Evolutionary conservation across 768 basidiomycete species (phyloP).

Genomic region (Naganishia kalamii): DNA sequence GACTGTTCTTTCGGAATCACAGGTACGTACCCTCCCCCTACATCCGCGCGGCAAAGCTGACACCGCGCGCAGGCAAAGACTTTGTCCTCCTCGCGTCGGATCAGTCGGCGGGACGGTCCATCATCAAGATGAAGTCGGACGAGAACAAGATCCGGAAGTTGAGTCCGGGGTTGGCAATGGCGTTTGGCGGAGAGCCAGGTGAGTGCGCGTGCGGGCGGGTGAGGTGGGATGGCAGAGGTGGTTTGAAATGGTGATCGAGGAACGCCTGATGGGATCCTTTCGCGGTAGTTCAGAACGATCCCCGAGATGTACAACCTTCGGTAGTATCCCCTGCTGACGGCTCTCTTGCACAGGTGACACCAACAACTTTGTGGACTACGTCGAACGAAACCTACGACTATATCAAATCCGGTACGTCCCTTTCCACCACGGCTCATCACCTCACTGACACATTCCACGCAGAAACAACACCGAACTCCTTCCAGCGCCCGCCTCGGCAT

Average conservation of each 20-base stretch:
- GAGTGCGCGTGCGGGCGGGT: slow-evolving; percentile 27
- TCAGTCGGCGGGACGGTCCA: slow-evolving; percentile 77
- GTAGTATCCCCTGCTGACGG: background rate
- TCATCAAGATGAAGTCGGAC: slow-evolving; percentile 95
- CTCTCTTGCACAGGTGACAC: slow-evolving; percentile 66
- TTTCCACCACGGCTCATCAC: background rate
- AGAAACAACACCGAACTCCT: slow-evolving; percentile 77
- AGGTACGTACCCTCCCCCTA: slow-evolving; percentile 26
- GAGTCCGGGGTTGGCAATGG: slow-evolving; percentile 86
- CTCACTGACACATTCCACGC: background rate
- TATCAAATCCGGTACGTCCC: slow-evolving; percentile 76
- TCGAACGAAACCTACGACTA: slow-evolving; percentile 90
- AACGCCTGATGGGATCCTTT: background rate
- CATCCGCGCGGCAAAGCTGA: background rate
- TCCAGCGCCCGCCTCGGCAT: slow-evolving; percentile 83
- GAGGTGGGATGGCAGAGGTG: background rate
- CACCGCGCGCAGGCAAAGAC: slow-evolving; percentile 60
- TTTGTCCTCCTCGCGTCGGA: slow-evolving; percentile 90
- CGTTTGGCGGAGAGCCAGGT: slow-evolving; percentile 91
- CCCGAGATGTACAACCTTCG: background rate
- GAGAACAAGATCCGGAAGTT: slow-evolving; percentile 94
- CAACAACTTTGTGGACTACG: slow-evolving; percentile 88
- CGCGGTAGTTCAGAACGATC: too few species aligned
- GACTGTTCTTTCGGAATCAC: slow-evolving; percentile 85
- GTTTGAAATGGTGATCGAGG: background rate